These are phyloP conservation scores for Streptanthus diversifolius DNA, from an alignment of 345 rosid species.

Conservation along the genomic window DNA sequence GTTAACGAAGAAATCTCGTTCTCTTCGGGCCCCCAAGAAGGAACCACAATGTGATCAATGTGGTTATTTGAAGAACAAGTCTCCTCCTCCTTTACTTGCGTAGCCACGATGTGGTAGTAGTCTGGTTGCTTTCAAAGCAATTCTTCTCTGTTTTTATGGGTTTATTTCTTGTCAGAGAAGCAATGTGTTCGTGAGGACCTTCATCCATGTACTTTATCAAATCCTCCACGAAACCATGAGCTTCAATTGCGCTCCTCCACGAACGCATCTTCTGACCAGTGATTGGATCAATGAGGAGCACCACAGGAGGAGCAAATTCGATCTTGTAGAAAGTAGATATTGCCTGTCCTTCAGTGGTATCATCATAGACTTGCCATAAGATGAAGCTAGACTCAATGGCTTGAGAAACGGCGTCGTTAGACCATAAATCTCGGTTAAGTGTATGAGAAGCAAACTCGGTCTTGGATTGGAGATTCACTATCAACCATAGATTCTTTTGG, in stretches of 20 bases:
- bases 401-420: conserved; percentile 70
- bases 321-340: conserved; percentile 70
- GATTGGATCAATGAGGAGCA: neutral
- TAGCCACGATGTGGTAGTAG: neutral
- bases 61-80: neutral
- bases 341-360: conserved; percentile 51
- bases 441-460: conserved; percentile 71
- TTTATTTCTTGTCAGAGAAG: neutral
- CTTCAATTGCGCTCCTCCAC: conserved; percentile 75
- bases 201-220: conserved; percentile 69
- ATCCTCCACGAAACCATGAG: conserved; percentile 83
- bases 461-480: conserved; percentile 77
- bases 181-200: conserved; percentile 62
- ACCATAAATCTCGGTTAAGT: conserved; percentile 91
- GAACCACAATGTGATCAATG: neutral
- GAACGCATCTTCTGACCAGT: conserved; percentile 41
- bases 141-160: neutral
- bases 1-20: too few species aligned
- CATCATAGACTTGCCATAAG: conserved; percentile 66
- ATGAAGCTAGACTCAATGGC: conserved; percentile 58
- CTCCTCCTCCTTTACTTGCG: neutral
- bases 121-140: neutral
- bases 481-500: conserved; percentile 64
- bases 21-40: neutral
- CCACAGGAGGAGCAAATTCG: conserved; percentile 47